Evolutionary conservation across 1,284 basidiomycete genomes (phyloP), one percentile per base, ranked within the genome.

Genomic region (Cutaneotrichosporon cyanovorans): DNA sequence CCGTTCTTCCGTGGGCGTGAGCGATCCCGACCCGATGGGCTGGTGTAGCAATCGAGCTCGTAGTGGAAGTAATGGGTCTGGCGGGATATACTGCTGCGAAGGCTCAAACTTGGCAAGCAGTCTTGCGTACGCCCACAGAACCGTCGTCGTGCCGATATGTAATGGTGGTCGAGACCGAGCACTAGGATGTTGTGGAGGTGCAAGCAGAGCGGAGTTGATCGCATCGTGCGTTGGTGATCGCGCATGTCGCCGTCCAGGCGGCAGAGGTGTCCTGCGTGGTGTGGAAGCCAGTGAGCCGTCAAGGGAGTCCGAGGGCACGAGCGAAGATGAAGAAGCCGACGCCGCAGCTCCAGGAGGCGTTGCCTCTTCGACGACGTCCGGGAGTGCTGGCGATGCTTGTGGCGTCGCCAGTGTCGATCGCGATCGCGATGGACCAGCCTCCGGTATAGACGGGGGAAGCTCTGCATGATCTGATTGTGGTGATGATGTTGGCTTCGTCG

Each of bases 41-140:
- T 69, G 68, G 41, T 71, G 69, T 2, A 73, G 58, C 14, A 73
- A 51, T 15, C 61, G 48, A 4, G 66, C 60, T 9, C 68, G 62
- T 2, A 73, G 64, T 1, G 72, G 70, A 16, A 73, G 54, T 33
- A 73, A 52, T 0, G 72, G 69, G 37, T 73, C 72, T 16, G 72
- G 71, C 0, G 72, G 72, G 35, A 73, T 71, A 43, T 72, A 65
- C 4, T 61, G 48, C 19, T 62, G 58, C 0, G 71, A 69, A 21
- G 72, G 72, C 18, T 69, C 63, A 35, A 73, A 69, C 3, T 61
- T 62, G 1, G 64, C 70, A 8, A 63, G 53, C 3, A 73, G 57
- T 1, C 64, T 65, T 7, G 68, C 66, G 34, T 71, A 63, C 0
- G 70, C 70, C 70, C 71, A 73, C 2, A 71, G 53, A 15, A 73